phyloP scores from a whole-genome alignment of 345 rosid genomes.

The Hibiscus tridactylites region DNA sequence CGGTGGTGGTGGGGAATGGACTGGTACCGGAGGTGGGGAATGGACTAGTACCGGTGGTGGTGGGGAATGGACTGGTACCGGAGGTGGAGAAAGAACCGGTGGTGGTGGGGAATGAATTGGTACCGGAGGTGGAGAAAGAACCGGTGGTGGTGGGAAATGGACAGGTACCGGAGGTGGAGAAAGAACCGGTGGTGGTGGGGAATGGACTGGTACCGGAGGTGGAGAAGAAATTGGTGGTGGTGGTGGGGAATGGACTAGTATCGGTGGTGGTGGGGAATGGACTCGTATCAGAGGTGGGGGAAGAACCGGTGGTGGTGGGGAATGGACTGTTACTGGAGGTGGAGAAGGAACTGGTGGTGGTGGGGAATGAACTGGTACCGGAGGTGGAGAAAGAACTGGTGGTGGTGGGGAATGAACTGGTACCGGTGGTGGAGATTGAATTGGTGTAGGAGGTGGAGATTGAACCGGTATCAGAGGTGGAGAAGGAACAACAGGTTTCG shows the following conservation, averaged over 20 bases:
- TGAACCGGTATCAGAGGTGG: constrained; percentile 20
- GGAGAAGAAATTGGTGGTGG: background rate
- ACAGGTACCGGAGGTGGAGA: constrained; percentile 17
- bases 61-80: too few relatives aligned
- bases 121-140: too few relatives aligned
- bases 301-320: background rate
- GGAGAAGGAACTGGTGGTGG: constrained; percentile 20
- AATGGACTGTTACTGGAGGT: constrained; percentile 8
- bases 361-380: constrained; percentile 17
- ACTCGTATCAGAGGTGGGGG: background rate
- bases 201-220: background rate
- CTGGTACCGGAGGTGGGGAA: too few relatives aligned
- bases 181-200: background rate
- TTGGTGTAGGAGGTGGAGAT: too few relatives aligned
- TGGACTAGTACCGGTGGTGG: too few relatives aligned
- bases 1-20: too few relatives aligned
- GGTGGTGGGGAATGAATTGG: too few relatives aligned
- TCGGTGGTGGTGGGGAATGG: background rate
- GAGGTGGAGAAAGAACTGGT: constrained; percentile 19
- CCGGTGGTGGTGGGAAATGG: too few relatives aligned
- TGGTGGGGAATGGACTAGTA: background rate
- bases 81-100: too few relatives aligned
- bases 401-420: constrained; percentile 19
- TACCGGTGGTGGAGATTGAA: constrained; percentile 14
- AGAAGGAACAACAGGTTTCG: background rate